phyloP scores from a whole-genome alignment of 2,329 filamentous ascomycete genomes.

The Phialocephala sp. region DNA sequence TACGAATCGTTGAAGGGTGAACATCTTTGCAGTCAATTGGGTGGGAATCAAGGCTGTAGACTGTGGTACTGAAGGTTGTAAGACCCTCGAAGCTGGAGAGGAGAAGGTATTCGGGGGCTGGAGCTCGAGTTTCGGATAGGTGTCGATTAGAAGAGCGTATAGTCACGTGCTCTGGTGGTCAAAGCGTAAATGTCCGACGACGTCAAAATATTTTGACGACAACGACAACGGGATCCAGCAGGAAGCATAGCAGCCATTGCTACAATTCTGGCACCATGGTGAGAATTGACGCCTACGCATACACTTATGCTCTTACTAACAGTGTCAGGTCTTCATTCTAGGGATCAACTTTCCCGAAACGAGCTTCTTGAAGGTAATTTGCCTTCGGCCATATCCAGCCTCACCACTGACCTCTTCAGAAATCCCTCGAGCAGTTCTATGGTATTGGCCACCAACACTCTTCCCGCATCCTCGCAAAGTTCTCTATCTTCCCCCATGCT shows the following conservation, averaged over 20 bases:
- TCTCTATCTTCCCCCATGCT: constrained; percentile 84
- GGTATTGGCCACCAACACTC: constrained; percentile 76
- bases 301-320: constrained; percentile 19
- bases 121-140: constrained; percentile 37
- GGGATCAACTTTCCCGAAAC: constrained; percentile 85
- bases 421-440: constrained; percentile 84
- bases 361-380: constrained; percentile 77
- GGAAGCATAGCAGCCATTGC: constrained; percentile 2
- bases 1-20: constrained; percentile 73
- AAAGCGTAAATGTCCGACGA: constrained; percentile 14
- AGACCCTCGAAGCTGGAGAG: constrained; percentile 20
- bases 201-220: constrained; percentile 15
- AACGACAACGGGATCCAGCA: constrained; percentile 15
- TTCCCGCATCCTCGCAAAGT: constrained; percentile 81
- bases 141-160: constrained; percentile 37
- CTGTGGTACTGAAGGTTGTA: constrained; percentile 15
- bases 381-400: constrained; percentile 11
- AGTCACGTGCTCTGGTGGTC: constrained; percentile 34
- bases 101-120: constrained; percentile 12
- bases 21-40: constrained; percentile 62
- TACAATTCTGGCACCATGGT: constrained; percentile 36
- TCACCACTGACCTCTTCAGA: constrained; percentile 48
- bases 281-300: constrained; percentile 4
- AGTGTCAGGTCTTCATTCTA: constrained; percentile 72
- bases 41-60: constrained; percentile 16